Evolutionary conservation across 202 grass and related monocot species (phyloP).

Genomic region (Tripidium arundinaceum): DNA sequence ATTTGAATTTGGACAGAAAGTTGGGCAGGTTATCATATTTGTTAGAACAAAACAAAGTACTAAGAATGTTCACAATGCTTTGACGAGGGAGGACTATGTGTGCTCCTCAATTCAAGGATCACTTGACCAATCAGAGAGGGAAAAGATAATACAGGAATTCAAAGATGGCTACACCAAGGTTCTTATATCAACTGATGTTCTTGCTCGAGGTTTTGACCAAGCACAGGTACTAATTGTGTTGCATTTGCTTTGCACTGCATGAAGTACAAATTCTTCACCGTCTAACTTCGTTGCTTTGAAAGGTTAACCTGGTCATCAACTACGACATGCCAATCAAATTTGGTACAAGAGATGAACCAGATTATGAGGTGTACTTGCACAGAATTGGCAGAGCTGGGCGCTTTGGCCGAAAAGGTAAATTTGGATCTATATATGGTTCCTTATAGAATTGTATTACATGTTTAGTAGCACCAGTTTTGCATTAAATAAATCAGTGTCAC

Average conservation of each 20-base stretch:
- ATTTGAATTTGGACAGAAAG: slow-evolving; percentile 92
- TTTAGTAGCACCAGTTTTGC: not conserved
- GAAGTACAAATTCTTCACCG: not conserved
- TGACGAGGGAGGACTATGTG: slow-evolving; percentile 79
- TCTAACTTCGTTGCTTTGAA: slow-evolving; percentile 28
- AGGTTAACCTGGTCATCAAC: slow-evolving; percentile 98
- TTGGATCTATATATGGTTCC: not conserved
- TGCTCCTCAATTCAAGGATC: slow-evolving; percentile 94
- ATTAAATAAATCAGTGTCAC: not conserved
- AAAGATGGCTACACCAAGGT: slow-evolving; percentile 94
- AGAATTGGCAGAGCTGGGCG: slow-evolving; percentile 96
- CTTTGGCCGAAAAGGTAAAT: slow-evolving; percentile 94
- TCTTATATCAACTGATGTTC: slow-evolving; percentile 92
- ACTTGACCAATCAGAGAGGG: slow-evolving; percentile 75
- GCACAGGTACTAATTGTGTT: slow-evolving; percentile 60
- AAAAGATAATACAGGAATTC: slow-evolving; percentile 91
- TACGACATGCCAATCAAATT: slow-evolving; percentile 90
- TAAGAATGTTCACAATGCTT: slow-evolving; percentile 55
- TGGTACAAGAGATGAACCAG: slow-evolving; percentile 59
- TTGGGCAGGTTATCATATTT: slow-evolving; percentile 99
- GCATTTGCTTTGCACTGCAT: not conserved
- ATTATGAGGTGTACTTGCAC: slow-evolving; percentile 94
- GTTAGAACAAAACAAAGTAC: slow-evolving; percentile 74
- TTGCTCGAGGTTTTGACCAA: slow-evolving; percentile 97
- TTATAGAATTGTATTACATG: not conserved